Conservation (phyloP, 805 yeast genomes). For the Zygosaccharomyces kombuchaensis region DNA sequence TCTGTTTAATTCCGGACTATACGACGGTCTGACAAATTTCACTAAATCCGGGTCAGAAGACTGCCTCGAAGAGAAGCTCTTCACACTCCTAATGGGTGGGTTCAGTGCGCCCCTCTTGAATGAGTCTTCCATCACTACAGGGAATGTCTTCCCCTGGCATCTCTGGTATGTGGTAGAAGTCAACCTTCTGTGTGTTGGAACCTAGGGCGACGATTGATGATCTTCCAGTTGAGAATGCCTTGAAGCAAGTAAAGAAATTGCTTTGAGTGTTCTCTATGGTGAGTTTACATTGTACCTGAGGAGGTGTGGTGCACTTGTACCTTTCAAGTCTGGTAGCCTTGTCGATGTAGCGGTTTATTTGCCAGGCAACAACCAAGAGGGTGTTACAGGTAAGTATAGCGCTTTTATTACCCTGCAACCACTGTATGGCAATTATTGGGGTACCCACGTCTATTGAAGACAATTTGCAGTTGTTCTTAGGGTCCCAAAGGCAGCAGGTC, state of each 20-base stretch:
- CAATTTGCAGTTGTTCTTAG: constrained; percentile 10
- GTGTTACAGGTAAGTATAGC: constrained; percentile 17
- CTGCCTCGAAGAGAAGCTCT: not conserved
- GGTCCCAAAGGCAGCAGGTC: constrained; percentile 28
- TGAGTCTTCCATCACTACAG: not conserved
- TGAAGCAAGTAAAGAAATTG: constrained; percentile 14
- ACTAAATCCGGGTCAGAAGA: not conserved
- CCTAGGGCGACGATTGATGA: constrained; percentile 9
- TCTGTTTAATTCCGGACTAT: not conserved
- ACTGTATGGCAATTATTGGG: constrained; percentile 19
- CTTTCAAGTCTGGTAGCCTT: constrained; percentile 3
- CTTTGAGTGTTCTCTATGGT: constrained; percentile 5
- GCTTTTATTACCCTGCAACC: constrained; percentile 15
- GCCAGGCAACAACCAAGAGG: constrained; percentile 12
- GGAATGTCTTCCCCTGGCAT: not conserved
- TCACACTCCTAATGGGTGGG: not conserved
- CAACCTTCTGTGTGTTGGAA: constrained; percentile 1
- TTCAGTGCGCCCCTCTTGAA: not conserved
- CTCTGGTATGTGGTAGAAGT: constrained; percentile 6
- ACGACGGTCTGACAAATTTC: not conserved
- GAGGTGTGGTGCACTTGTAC: constrained; percentile 6
- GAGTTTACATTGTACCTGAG: constrained; percentile 9
- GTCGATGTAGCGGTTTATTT: constrained; percentile 5
- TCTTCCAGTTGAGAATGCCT: constrained; percentile 5
- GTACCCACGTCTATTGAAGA: constrained; percentile 17